A percentile compares a stretch with the other conserved stretches of the same genome.
Conservation (phyloP, 345 rosid species). For the Draba incana region DNA sequence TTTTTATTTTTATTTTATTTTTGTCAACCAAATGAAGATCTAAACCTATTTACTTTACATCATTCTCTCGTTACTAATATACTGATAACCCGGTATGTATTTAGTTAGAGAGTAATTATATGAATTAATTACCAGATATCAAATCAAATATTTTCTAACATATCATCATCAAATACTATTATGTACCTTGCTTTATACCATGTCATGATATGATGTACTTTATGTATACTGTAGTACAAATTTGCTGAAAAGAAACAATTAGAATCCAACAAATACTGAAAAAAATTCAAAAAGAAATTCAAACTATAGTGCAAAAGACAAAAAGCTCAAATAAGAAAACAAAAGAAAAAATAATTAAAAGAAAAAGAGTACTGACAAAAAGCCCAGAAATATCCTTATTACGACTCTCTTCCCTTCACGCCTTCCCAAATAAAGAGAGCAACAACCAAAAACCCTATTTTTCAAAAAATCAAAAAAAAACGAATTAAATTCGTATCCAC, state of each 20-base stretch:
- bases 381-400: slow-evolving; percentile 43
- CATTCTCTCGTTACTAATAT: no score
- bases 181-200: slow-evolving; percentile 31
- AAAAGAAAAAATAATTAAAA: slow-evolving; percentile 21
- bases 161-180: slow-evolving; percentile 30
- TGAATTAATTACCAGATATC: background rate
- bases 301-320: slow-evolving; percentile 41
- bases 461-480: background rate
- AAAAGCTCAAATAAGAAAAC: slow-evolving; percentile 37
- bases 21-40: no score
- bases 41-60: no score
- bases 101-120: background rate
- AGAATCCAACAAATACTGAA: slow-evolving; percentile 3
- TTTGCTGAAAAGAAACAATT: slow-evolving; percentile 6
- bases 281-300: slow-evolving; percentile 4
- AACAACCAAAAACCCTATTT: slow-evolving; percentile 1
- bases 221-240: slow-evolving; percentile 19
- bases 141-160: slow-evolving; percentile 9
- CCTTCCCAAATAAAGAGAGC: slow-evolving; percentile 42
- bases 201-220: slow-evolving; percentile 25
- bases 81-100: no score
- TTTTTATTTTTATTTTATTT: background rate
- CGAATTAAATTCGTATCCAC: slow-evolving; percentile 36
- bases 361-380: slow-evolving; percentile 43
- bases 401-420: slow-evolving; percentile 39